Evolutionary conservation across 2,329 filamentous ascomycete species (phyloP).

Genomic region (Colletotrichum aenigma): DNA sequence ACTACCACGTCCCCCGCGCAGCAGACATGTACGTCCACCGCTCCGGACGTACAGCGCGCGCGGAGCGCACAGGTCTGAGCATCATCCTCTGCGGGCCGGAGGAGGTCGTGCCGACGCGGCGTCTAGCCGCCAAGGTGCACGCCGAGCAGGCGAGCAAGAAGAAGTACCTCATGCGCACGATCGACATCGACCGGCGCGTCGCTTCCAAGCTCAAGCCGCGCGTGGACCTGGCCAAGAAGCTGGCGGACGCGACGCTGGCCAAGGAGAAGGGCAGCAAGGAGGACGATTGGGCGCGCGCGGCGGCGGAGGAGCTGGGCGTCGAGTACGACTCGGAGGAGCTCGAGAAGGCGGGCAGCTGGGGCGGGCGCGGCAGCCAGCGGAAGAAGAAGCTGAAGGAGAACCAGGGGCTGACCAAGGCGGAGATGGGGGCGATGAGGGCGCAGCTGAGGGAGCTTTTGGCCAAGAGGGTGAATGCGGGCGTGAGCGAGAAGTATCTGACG

Average conservation of each 20-base stretch:
- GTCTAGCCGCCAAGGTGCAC: conserved; percentile 89
- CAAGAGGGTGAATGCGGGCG: conserved; percentile 81
- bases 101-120: conserved; percentile 82
- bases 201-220: conserved; percentile 78
- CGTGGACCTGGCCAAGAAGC: conserved; percentile 80
- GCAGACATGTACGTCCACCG: conserved; percentile 96
- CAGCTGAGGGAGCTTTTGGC: conserved; percentile 74
- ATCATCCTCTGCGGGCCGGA: conserved; percentile 91
- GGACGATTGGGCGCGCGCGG: conserved; percentile 81
- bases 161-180: conserved; percentile 72
- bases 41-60: conserved; percentile 91
- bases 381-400: conserved; percentile 78
- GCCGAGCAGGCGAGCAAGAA: conserved; percentile 56
- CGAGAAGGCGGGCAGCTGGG: conserved; percentile 64
- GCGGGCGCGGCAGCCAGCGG: conserved; percentile 73
- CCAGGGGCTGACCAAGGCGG: conserved; percentile 70
- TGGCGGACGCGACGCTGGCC: conserved; percentile 81
- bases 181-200: conserved; percentile 83
- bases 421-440: conserved; percentile 71
- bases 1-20: conserved; percentile 92
- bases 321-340: conserved; percentile 93
- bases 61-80: conserved; percentile 76
- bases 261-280: conserved; percentile 88
- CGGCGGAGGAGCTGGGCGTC: conserved; percentile 90
- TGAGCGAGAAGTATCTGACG: conserved; percentile 86